These are phyloP conservation scores for Stereocaulon alpinum DNA, from an alignment of 495 filamentous ascomycete genomes.

Conservation along the genomic window DNA sequence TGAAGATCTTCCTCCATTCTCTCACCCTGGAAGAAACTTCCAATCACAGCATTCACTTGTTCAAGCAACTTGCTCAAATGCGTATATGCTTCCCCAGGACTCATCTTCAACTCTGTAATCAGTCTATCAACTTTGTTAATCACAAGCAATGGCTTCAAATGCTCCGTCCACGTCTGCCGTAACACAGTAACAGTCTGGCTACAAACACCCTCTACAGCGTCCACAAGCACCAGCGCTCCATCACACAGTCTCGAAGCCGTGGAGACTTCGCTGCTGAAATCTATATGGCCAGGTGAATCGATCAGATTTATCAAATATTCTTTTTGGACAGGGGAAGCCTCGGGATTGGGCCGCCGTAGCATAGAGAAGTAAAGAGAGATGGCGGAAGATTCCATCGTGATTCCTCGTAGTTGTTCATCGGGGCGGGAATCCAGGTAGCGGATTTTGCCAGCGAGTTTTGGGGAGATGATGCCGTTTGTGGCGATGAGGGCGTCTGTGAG, in stretches of 20 bases:
- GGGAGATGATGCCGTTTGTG: slow-evolving; percentile 98
- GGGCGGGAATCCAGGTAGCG: slow-evolving; percentile 94
- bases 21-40: slow-evolving; percentile 95
- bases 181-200: slow-evolving; percentile 97
- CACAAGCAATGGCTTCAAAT: slow-evolving; percentile 84
- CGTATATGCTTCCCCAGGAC: slow-evolving; percentile 73
- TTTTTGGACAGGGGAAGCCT: slow-evolving; percentile 57
- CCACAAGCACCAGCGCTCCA: slow-evolving; percentile 89
- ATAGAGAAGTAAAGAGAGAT: slow-evolving; percentile 97
- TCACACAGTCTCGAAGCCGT: slow-evolving; percentile 92
- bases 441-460: slow-evolving; percentile 94
- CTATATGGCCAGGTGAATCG: slow-evolving; percentile 95
- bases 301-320: slow-evolving; percentile 98
- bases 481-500: slow-evolving; percentile 93
- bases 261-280: slow-evolving; percentile 97
- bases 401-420: slow-evolving; percentile 92
- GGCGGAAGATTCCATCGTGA: slow-evolving; percentile 98
- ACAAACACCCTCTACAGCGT: slow-evolving; percentile 96
- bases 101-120: slow-evolving; percentile 88
- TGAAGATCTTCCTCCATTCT: slow-evolving; percentile 97
- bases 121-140: slow-evolving; percentile 98
- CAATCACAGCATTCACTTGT: slow-evolving; percentile 94
- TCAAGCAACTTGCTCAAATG: slow-evolving; percentile 86
- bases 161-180: slow-evolving; percentile 90
- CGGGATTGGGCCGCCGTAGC: slow-evolving; percentile 56